Conservation (phyloP, 331 rosid genomes). For the Malus hybrid region DNA sequence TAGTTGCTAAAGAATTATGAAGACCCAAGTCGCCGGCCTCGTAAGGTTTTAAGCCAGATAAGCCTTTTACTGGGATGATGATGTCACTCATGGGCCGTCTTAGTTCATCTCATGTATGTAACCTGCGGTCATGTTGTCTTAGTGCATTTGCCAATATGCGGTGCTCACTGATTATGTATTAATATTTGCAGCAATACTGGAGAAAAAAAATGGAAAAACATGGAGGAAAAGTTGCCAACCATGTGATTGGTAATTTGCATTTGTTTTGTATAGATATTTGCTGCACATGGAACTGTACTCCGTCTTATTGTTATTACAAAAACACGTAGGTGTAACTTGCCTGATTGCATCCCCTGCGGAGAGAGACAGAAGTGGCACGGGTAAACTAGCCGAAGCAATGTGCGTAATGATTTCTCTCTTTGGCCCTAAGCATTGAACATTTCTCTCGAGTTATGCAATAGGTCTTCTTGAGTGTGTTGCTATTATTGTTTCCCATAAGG, state of each 20-base stretch:
- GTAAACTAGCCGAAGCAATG: conserved; percentile 80
- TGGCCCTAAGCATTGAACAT: neutral
- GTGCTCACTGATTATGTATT: neutral
- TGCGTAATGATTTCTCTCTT: conserved; percentile 16
- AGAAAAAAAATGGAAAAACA: conserved; percentile 58
- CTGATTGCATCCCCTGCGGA: conserved; percentile 68
- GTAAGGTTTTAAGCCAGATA: conserved; percentile 43
- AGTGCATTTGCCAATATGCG: neutral
- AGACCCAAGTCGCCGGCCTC: conserved; percentile 41
- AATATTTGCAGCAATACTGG: conserved; percentile 53
- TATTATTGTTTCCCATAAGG: neutral
- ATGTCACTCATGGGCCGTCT: conserved; percentile 79
- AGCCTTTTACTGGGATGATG: conserved; percentile 63
- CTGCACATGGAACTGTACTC: neutral
- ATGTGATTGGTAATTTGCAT: conserved; percentile 52
- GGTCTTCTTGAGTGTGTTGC: neutral
- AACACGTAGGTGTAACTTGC: conserved; percentile 58
- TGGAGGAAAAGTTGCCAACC: conserved; percentile 68
- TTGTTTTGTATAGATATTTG: neutral
- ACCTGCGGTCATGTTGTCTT: neutral
- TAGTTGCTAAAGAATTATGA: conserved; percentile 68
- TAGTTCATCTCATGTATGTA: conserved; percentile 53
- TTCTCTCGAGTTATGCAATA: neutral
- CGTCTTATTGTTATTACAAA: neutral
- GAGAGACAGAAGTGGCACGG: conserved; percentile 68